Evolutionary conservation across 306 rosid species (phyloP).

Genomic region (Erythrophleum fordii): DNA sequence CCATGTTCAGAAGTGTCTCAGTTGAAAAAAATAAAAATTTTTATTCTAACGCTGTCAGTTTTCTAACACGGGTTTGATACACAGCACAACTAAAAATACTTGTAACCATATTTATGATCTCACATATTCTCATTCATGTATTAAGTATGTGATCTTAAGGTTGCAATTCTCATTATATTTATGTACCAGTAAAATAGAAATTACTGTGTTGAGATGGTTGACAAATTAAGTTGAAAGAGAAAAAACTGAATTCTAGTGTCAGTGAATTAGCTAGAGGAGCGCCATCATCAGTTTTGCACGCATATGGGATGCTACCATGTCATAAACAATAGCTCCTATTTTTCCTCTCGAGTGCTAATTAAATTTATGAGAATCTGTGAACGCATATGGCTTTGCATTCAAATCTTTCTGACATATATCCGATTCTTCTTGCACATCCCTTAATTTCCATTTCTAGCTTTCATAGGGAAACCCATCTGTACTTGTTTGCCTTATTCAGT

Average conservation of each 20-base stretch:
- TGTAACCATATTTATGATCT: no score
- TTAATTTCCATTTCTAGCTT: slow-evolving; percentile 23
- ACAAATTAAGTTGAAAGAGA: background rate
- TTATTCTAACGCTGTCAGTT: no score
- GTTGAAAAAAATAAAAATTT: no score
- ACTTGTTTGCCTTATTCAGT: slow-evolving; percentile 25
- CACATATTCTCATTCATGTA: no score
- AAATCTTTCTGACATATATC: slow-evolving; percentile 31
- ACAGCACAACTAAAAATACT: no score
- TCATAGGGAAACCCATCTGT: background rate
- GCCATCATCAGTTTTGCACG: no score
- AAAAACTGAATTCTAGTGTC: background rate
- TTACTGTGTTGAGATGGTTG: background rate
- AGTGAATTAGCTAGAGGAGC: background rate
- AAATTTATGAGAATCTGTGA: slow-evolving; percentile 41
- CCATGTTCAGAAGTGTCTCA: no score
- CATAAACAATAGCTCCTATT: background rate
- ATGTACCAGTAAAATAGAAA: background rate
- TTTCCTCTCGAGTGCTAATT: slow-evolving; percentile 33
- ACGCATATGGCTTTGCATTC: slow-evolving; percentile 11
- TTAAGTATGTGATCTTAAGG: no score
- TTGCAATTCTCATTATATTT: no score
- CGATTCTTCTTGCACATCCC: background rate
- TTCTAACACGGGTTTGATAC: no score
- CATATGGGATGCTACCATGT: no score